Percentiles rank a stretch among this genome's conserved stretches.
Conservation (phyloP, 169 alveolate genomes). For the Eimeria mitis region DNA sequence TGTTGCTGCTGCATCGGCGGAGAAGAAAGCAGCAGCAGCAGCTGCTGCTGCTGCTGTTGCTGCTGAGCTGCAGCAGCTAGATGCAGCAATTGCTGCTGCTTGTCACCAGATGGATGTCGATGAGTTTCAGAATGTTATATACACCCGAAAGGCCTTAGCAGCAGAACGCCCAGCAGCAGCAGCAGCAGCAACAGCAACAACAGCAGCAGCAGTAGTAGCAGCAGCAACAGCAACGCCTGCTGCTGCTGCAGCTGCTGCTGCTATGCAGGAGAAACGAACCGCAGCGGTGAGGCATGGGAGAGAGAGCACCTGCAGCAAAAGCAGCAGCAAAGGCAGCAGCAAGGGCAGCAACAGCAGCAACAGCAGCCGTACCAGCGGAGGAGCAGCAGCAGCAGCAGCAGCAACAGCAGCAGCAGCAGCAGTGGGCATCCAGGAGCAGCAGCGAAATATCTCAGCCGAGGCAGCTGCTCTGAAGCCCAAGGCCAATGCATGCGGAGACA, state of each 20-base stretch:
- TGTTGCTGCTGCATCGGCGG: background rate
- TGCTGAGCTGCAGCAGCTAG: conserved; percentile 28
- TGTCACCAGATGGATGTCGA: background rate
- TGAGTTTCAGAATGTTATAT: background rate
- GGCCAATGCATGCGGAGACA: background rate
- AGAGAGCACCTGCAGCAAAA: conserved; percentile 20
- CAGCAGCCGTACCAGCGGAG: background rate
- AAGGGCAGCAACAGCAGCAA: background rate
- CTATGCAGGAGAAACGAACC: background rate
- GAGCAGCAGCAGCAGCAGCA: background rate
- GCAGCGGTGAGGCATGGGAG: background rate
- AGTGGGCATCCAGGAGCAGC: background rate
- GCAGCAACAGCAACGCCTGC: background rate
- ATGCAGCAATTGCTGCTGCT: conserved; percentile 24
- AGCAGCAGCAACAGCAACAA: conserved; percentile 17
- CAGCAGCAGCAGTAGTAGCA: background rate
- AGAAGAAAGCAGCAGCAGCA: background rate
- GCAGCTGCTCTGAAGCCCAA: background rate
- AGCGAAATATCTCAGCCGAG: background rate
- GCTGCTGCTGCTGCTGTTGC: conserved; percentile 47
- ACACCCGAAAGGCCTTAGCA: conserved; percentile 33
- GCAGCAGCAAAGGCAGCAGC: conserved; percentile 22
- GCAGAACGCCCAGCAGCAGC: conserved; percentile 23
- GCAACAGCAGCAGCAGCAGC: background rate
- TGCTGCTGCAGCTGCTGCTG: background rate